phyloP scores from a whole-genome alignment of 805 yeast species.

The baker's yeast (Saccharomyces cerevisiae) region DNA sequence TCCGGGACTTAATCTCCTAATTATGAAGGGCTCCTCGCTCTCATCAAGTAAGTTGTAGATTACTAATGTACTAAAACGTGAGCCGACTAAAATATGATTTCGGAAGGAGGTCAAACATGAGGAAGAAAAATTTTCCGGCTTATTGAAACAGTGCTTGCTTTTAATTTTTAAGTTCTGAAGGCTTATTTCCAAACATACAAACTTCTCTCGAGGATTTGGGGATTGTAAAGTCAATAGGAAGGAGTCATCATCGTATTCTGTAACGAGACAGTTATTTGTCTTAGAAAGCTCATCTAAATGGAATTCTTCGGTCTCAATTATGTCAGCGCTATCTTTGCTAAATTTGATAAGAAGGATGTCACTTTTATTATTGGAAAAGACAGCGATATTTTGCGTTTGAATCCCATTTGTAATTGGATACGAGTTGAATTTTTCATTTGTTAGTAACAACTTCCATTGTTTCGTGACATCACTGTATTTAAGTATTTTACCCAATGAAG shows the following conservation, averaged over 20 bases:
- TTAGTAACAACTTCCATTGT: slow-evolving; percentile 26
- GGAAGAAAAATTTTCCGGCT: slow-evolving; percentile 46
- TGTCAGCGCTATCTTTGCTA: slow-evolving; percentile 27
- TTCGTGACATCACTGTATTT: slow-evolving; percentile 9
- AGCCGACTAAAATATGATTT: slow-evolving; percentile 50
- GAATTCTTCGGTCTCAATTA: slow-evolving; percentile 18
- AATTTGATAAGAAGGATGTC: slow-evolving; percentile 38
- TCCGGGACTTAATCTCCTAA: slow-evolving; percentile 49
- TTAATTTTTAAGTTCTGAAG: slow-evolving; percentile 22
- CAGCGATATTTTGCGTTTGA: slow-evolving; percentile 27
- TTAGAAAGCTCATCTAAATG: slow-evolving; percentile 33
- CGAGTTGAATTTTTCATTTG: slow-evolving; percentile 27
- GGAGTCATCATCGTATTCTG: slow-evolving; percentile 21
- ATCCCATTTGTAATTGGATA: slow-evolving; percentile 40
- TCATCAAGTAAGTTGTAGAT: slow-evolving; percentile 37
- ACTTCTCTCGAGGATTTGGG: slow-evolving; percentile 55
- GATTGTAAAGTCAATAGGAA: slow-evolving; percentile 47
- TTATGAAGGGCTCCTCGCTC: slow-evolving; percentile 16
- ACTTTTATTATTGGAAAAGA: slow-evolving; percentile 36
- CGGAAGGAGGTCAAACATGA: slow-evolving; percentile 46
- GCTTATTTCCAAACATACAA: slow-evolving; percentile 37
- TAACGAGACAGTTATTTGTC: slow-evolving; percentile 42
- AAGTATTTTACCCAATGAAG: slow-evolving; percentile 52
- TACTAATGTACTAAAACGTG: slow-evolving; percentile 61
- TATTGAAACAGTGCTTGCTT: slow-evolving; percentile 23